Conservation (phyloP, 148 eudicot genomes). For the Camellia granthamiana region DNA sequence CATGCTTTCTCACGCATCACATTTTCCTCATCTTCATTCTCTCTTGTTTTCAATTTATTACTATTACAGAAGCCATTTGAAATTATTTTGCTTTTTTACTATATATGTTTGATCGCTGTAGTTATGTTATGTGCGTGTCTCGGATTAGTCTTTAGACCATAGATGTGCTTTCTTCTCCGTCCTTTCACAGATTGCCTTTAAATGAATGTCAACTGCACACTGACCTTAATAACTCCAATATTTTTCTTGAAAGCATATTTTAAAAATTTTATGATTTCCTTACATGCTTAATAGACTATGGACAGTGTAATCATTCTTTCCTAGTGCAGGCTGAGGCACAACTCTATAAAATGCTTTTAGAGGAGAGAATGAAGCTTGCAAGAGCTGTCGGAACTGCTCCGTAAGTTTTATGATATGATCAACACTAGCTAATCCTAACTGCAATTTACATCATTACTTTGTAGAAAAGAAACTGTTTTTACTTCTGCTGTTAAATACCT, state of each 20-base stretch:
- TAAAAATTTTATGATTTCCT: neutral
- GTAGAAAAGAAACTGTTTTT: neutral
- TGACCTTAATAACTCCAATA: neutral
- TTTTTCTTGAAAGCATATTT: neutral
- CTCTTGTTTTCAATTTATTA: neutral
- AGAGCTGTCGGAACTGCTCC: constrained; percentile 75
- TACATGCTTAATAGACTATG: neutral
- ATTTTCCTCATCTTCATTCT: constrained; percentile 8
- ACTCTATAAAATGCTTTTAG: constrained; percentile 55
- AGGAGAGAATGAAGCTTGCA: constrained; percentile 79
- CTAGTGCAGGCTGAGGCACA: constrained; percentile 56
- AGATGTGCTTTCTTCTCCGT: neutral
- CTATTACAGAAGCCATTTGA: neutral
- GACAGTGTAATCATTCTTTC: neutral
- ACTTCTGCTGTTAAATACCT: constrained; percentile 15
- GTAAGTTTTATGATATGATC: constrained; percentile 41
- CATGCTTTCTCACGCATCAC: neutral
- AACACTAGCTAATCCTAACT: neutral
- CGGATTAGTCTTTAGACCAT: neutral
- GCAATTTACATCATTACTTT: neutral
- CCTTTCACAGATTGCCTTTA: neutral
- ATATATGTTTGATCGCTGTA: neutral
- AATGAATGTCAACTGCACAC: neutral
- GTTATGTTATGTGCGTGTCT: neutral
- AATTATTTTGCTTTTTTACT: neutral